These are phyloP conservation scores for Emergomyces orientalis DNA, from an alignment of 2,329 filamentous ascomycete genomes.

Conservation along the genomic window DNA sequence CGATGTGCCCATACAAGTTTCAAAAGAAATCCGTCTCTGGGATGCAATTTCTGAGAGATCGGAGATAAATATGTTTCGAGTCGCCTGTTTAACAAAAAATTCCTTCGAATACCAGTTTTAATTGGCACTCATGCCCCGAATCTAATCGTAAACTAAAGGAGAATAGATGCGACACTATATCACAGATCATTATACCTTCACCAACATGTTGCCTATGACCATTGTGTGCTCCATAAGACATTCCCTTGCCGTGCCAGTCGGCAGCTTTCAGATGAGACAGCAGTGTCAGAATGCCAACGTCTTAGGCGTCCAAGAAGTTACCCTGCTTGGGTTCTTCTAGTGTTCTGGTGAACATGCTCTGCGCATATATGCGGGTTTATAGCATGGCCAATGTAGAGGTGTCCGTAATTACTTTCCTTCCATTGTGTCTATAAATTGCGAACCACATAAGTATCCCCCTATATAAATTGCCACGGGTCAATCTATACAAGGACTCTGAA, in stretches of 20 bases:
- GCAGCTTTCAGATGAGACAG: background rate
- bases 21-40: background rate
- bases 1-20: background rate
- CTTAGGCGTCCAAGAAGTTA: slow-evolving; percentile 2
- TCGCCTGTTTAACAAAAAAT: background rate
- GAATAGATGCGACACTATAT: too few species aligned
- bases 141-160: background rate
- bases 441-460: slow-evolving; percentile 22
- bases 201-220: background rate
- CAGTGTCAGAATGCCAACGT: background rate
- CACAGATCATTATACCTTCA: background rate
- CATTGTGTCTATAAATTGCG: slow-evolving; percentile 25
- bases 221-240: background rate
- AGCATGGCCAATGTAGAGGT: slow-evolving; percentile 14
- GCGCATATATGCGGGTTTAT: background rate
- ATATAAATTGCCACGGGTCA: slow-evolving; percentile 36
- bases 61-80: background rate
- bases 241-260: background rate
- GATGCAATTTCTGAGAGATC: background rate
- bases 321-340: slow-evolving; percentile 22
- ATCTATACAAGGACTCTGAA: slow-evolving; percentile 47
- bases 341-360: slow-evolving; percentile 44
- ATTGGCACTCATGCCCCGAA: background rate
- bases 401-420: slow-evolving; percentile 24
- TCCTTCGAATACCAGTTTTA: background rate